These are phyloP conservation scores for Coniochaeta sp. DNA, from an alignment of 2,329 filamentous ascomycete genomes.

Conservation along the genomic window DNA sequence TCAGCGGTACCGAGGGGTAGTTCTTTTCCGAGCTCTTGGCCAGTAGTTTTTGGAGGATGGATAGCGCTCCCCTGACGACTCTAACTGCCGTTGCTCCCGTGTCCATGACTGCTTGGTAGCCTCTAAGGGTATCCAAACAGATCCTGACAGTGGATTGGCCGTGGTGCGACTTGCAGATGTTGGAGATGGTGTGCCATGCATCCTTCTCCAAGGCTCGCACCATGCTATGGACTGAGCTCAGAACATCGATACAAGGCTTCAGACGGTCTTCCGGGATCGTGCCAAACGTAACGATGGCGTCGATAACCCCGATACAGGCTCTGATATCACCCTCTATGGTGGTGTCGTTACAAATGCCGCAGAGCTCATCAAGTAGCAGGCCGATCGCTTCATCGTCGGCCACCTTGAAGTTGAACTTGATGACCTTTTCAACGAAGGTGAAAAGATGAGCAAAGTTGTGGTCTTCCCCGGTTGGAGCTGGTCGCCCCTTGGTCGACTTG, in stretches of 20 bases:
- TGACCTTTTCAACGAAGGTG: slow-evolving; percentile 56
- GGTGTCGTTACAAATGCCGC: slow-evolving; percentile 63
- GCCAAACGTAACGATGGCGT: slow-evolving; percentile 66
- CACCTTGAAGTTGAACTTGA: slow-evolving; percentile 70
- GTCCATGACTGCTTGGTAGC: slow-evolving; percentile 24
- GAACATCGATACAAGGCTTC: slow-evolving; percentile 59
- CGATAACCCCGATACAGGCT: slow-evolving; percentile 60
- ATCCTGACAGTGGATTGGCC: slow-evolving; percentile 62
- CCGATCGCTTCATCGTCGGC: slow-evolving; percentile 56
- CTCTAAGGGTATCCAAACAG: slow-evolving; percentile 54
- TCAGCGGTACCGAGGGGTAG: slow-evolving; percentile 53
- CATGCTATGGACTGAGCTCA: slow-evolving; percentile 66
- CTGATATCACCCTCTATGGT: slow-evolving; percentile 57
- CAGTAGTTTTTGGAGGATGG: slow-evolving; percentile 57
- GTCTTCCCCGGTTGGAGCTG: slow-evolving; percentile 43
- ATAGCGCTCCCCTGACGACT: slow-evolving; percentile 55
- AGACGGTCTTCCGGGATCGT: slow-evolving; percentile 58
- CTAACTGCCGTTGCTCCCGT: slow-evolving; percentile 45
- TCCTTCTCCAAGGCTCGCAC: slow-evolving; percentile 53
- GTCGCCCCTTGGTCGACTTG: slow-evolving; percentile 32
- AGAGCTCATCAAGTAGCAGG: slow-evolving; percentile 53
- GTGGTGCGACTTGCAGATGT: slow-evolving; percentile 67
- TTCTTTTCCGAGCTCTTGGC: slow-evolving; percentile 51
- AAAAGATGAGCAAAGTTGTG: slow-evolving; percentile 59
- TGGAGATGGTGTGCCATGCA: slow-evolving; percentile 64